Percentiles rank a stretch among this genome's conserved stretches.
Evolutionary conservation across 352 stramenopile genomes (phyloP).

Genomic region (Pythium pyrilobum): DNA sequence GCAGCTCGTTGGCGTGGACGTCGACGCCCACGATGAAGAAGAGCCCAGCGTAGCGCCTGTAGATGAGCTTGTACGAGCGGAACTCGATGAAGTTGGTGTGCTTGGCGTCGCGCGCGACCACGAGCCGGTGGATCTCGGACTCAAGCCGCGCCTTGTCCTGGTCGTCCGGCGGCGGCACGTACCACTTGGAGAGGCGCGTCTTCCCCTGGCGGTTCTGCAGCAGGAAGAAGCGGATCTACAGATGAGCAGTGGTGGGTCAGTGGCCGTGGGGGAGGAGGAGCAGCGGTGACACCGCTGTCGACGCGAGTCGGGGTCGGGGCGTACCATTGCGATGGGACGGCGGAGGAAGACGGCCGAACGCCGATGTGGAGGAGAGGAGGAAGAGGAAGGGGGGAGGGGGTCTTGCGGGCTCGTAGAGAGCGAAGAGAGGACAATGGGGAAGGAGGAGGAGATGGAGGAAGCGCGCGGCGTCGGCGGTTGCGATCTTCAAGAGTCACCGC

Average conservation of each 20-base stretch:
- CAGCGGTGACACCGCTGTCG: not conserved
- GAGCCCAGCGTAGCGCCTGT: conserved; percentile 96
- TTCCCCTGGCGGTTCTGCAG: conserved; percentile 99
- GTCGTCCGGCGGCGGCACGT: conserved; percentile 83
- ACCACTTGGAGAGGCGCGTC: conserved; percentile 99
- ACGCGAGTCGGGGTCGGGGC: too few species aligned
- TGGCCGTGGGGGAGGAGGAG: not conserved
- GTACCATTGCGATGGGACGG: too few species aligned
- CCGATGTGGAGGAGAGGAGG: not conserved
- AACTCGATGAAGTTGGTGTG: conserved; percentile 97
- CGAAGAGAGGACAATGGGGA: not conserved
- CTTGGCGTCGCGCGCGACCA: conserved; percentile 85
- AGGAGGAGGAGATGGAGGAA: not conserved
- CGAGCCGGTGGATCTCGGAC: conserved; percentile 87
- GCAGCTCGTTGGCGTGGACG: conserved; percentile 96
- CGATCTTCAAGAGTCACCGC: conserved; percentile 16
- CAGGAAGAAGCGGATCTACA: conserved; percentile 96
- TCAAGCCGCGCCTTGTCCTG: conserved; percentile 84
- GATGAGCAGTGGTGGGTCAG: not conserved
- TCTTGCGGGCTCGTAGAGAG: too few species aligned
- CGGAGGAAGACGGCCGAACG: too few species aligned
- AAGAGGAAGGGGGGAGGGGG: too few species aligned
- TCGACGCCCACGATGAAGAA: conserved; percentile 98
- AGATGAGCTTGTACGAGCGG: conserved; percentile 99
- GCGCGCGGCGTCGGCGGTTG: too few species aligned